Percentiles rank a stretch among this genome's conserved stretches.
Conservation (phyloP, 1,284 basidiomycete species). For the Agaricales sp. region DNA sequence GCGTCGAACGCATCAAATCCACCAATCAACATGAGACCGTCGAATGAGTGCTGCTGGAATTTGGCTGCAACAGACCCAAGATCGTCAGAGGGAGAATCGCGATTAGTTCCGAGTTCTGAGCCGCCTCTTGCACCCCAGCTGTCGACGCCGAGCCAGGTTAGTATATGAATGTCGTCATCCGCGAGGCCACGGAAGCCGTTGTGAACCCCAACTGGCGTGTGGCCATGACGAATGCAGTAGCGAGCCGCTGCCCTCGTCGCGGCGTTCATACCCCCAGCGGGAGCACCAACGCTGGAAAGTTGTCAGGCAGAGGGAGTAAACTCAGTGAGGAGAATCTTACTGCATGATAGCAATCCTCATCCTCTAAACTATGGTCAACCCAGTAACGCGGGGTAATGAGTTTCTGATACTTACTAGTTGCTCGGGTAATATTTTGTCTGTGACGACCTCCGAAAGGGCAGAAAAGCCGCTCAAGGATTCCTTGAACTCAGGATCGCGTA, state of each 20-base stretch:
- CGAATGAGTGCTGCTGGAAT: constrained; percentile 80
- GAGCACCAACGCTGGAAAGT: constrained; percentile 75
- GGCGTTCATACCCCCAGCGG: constrained; percentile 98
- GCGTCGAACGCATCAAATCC: constrained; percentile 93
- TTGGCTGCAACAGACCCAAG: constrained; percentile 82
- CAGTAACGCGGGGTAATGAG: constrained; percentile 6
- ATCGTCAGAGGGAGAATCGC: constrained; percentile 77
- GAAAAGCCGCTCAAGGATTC: constrained; percentile 84
- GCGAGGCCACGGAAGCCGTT: constrained; percentile 95
- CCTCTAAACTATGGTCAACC: constrained; percentile 32
- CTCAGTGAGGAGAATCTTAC: constrained; percentile 36
- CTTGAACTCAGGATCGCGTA: constrained; percentile 87
- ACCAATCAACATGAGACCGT: constrained; percentile 85
- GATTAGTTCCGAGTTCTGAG: constrained; percentile 97
- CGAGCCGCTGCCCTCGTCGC: constrained; percentile 92
- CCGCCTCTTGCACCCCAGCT: constrained; percentile 94
- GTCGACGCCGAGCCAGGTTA: constrained; percentile 97
- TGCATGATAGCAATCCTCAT: constrained; percentile 90
- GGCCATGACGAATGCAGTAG: constrained; percentile 88
- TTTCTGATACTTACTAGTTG: constrained; percentile 35
- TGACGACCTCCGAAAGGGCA: constrained; percentile 57
- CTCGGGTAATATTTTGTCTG: constrained; percentile 50
- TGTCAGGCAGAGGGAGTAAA: constrained; percentile 6
- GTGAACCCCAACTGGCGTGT: constrained; percentile 84
- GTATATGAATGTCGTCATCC: constrained; percentile 78